Evolutionary conservation across 805 yeast species (phyloP).

Genomic region (Pichia cabralensis): DNA sequence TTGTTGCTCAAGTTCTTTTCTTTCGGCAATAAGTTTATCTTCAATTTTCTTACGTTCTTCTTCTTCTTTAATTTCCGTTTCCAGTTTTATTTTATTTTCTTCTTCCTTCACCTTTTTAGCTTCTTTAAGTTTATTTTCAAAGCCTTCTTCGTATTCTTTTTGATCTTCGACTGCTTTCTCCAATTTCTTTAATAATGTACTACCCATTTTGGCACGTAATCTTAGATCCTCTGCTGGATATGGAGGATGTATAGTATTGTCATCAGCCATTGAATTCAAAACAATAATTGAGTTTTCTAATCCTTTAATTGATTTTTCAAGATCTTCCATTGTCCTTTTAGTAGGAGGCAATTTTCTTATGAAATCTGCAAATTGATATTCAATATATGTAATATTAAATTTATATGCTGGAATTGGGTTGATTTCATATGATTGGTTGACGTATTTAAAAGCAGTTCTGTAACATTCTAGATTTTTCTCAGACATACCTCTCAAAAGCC

Average conservation of each 20-base stretch:
- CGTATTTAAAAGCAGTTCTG: conserved; percentile 50
- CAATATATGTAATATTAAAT: conserved; percentile 77
- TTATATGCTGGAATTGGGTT: conserved; percentile 37
- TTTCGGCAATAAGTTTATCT: conserved; percentile 35
- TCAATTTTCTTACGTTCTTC: conserved; percentile 37
- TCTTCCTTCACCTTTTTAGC: conserved; percentile 56
- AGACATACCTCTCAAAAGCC: conserved; percentile 68
- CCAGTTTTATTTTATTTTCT: conserved; percentile 38
- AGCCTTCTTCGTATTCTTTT: conserved; percentile 47
- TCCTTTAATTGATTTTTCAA: conserved; percentile 45
- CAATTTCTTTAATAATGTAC: conserved; percentile 63
- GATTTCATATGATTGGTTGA: conserved; percentile 44
- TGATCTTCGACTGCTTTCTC: conserved; percentile 67
- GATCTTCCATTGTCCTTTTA: conserved; percentile 52
- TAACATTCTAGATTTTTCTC: conserved; percentile 59
- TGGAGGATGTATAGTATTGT: conserved; percentile 48
- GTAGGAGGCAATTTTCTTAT: conserved; percentile 50
- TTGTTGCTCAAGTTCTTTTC: conserved; percentile 42
- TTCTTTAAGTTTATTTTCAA: conserved; percentile 53
- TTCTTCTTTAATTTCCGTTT: conserved; percentile 34
- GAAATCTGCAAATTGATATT: conserved; percentile 80
- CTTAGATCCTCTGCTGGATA: conserved; percentile 71
- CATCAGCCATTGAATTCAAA: conserved; percentile 49
- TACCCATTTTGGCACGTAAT: conserved; percentile 82
- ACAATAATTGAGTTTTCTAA: conserved; percentile 51